Percentiles rank a stretch among this genome's conserved stretches.
These are phyloP conservation scores for Ceratocystis cacaofunesta DNA, from an alignment of 2,329 filamentous ascomycete species.

Conservation along the genomic window DNA sequence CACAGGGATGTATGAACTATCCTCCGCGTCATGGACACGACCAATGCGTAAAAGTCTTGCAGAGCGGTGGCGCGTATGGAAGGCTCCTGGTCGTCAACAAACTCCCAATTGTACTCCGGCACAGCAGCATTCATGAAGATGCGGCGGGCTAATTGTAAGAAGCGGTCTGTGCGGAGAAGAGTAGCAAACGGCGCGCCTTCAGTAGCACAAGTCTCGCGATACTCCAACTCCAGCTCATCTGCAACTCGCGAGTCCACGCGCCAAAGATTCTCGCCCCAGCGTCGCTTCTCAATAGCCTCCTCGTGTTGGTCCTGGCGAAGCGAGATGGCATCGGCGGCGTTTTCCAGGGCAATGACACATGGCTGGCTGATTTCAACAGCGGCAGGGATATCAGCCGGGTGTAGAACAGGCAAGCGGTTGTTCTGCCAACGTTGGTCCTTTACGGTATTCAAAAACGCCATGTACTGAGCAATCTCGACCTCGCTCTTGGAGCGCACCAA, in stretches of 20 bases:
- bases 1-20: constrained; percentile 56
- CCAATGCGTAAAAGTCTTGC: constrained; percentile 58
- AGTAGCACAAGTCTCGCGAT: constrained; percentile 4
- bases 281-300: constrained; percentile 40
- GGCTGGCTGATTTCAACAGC: constrained; percentile 56
- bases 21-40: constrained; percentile 51
- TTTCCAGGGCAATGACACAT: constrained; percentile 51
- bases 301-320: constrained; percentile 50
- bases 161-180: constrained; percentile 44
- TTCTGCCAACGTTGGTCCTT: constrained; percentile 28
- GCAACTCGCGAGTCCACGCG: constrained; percentile 38
- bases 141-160: constrained; percentile 47
- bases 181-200: constrained; percentile 33
- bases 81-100: constrained; percentile 42
- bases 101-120: constrained; percentile 52
- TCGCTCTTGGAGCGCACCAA: constrained; percentile 57
- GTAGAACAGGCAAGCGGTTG: constrained; percentile 4
- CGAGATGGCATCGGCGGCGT: constrained; percentile 50
- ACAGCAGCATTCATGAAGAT: constrained; percentile 62
- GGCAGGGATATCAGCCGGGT: constrained; percentile 46
- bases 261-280: constrained; percentile 48
- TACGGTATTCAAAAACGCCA: constrained; percentile 44
- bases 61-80: constrained; percentile 61
- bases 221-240: constrained; percentile 21
- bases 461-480: constrained; percentile 57